Conservation (phyloP, 768 basidiomycete genomes). For the Kwoniella bestiolae region DNA sequence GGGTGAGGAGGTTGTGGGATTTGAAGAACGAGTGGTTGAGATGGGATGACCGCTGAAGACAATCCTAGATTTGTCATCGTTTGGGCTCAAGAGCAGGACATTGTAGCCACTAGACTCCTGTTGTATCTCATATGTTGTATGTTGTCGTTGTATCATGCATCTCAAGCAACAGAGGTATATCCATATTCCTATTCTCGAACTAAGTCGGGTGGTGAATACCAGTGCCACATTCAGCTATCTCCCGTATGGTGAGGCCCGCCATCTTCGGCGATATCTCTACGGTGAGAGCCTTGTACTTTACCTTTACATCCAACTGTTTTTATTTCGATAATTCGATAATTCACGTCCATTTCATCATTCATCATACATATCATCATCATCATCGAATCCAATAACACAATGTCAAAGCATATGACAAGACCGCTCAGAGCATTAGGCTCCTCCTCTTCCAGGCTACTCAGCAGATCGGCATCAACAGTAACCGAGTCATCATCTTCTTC, state of each 20-base stretch:
- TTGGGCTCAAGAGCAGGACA: not conserved
- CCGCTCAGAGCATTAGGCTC: slow-evolving; percentile 11
- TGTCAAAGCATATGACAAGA: slow-evolving; percentile 9
- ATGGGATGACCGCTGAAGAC: slow-evolving; percentile 15
- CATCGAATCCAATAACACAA: not conserved
- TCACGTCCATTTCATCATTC: not conserved
- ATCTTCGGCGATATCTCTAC: slow-evolving; percentile 10
- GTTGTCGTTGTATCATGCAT: slow-evolving; percentile 7
- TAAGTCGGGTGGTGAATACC: not conserved
- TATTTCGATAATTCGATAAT: too few species aligned
- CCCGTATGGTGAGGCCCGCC: slow-evolving; percentile 11
- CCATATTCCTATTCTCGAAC: too few species aligned
- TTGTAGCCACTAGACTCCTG: not conserved
- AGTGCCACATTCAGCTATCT: slow-evolving; percentile 1
- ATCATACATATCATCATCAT: not conserved
- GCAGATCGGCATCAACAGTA: slow-evolving; percentile 1
- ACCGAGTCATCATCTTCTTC: slow-evolving; percentile 10
- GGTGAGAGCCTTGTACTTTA: slow-evolving; percentile 2
- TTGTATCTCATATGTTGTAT: slow-evolving; percentile 1
- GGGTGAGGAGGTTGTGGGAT: slow-evolving; percentile 23
- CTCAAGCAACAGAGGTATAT: too few species aligned
- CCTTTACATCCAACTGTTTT: not conserved
- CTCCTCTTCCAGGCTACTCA: not conserved
- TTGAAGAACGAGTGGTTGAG: slow-evolving; percentile 33
- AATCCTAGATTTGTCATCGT: too few species aligned